Evolutionary conservation across 345 rosid species (phyloP).

Genomic region (Angophora floribunda): DNA sequence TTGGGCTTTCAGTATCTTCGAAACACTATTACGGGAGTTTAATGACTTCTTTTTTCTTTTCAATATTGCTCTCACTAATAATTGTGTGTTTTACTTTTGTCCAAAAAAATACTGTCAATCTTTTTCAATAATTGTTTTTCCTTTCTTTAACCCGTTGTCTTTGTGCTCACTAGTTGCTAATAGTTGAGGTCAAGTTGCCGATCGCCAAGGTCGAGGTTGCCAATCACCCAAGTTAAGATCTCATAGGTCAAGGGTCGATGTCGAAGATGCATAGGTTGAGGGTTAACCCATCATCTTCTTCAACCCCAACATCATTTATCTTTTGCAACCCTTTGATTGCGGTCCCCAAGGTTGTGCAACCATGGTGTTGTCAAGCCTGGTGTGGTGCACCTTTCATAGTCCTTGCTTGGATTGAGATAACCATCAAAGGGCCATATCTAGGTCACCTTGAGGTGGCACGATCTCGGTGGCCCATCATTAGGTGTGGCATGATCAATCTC

Average conservation of each 20-base stretch:
- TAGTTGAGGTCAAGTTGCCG: background rate
- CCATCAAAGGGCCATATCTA: background rate
- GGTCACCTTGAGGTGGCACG: accelerated
- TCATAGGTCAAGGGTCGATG: background rate
- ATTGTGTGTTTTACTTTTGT: too few species aligned
- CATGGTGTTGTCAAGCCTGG: background rate
- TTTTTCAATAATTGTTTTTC: too few species aligned
- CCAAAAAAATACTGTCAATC: background rate
- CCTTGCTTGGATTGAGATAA: background rate
- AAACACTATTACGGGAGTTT: background rate
- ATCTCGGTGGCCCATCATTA: background rate
- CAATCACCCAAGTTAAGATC: background rate
- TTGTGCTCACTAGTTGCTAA: background rate
- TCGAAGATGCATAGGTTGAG: background rate
- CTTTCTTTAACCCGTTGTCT: background rate
- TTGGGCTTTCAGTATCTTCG: background rate
- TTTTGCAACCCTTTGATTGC: background rate
- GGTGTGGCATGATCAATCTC: background rate
- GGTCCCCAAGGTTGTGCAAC: background rate
- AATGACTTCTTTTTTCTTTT: background rate
- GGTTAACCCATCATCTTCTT: background rate
- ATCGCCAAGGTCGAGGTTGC: background rate
- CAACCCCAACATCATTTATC: background rate
- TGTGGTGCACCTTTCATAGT: background rate
- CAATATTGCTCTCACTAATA: background rate